A percentile compares a stretch with the other conserved stretches of the same genome.
These are phyloP conservation scores for Decorospora gaudefroyi DNA, from an alignment of 2,329 filamentous ascomycete species.

Conservation along the genomic window DNA sequence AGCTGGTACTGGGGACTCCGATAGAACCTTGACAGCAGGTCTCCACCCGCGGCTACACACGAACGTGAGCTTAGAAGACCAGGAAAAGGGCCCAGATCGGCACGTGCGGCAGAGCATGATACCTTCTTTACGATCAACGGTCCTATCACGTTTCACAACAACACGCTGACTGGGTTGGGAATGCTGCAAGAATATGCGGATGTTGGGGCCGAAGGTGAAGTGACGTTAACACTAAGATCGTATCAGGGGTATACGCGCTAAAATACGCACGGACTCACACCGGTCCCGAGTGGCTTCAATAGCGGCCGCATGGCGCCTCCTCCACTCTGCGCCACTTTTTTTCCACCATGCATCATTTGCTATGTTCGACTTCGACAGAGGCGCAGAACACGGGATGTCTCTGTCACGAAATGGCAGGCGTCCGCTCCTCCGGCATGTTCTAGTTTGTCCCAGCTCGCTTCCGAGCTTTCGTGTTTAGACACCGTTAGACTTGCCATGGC, in stretches of 20 bases:
- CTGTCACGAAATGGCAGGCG: conserved; percentile 19
- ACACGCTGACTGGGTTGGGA: conserved; percentile 1
- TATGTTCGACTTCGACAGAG: conserved; percentile 8
- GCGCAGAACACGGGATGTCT: conserved; percentile 19
- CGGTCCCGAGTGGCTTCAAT: conserved; percentile 23
- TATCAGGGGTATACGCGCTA: conserved; percentile 17
- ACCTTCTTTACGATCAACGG: neutral
- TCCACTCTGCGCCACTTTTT: conserved; percentile 10
- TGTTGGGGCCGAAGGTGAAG: conserved; percentile 19
- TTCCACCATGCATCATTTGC: conserved; percentile 1
- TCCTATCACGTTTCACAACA: conserved; percentile 11
- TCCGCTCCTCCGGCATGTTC: conserved; percentile 20
- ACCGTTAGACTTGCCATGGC: conserved; percentile 18
- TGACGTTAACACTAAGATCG: conserved; percentile 23
- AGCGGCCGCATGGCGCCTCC: conserved; percentile 18
- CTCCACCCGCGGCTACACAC: conserved; percentile 2
- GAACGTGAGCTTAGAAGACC: conserved; percentile 1
- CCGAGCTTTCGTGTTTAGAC: conserved; percentile 14
- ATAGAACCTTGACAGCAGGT: neutral
- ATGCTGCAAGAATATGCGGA: conserved; percentile 18
- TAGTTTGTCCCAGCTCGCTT: conserved; percentile 24
- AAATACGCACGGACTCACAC: conserved; percentile 9
- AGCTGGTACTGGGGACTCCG: neutral
- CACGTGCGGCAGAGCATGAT: conserved; percentile 7
- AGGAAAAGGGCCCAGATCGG: conserved; percentile 6